phyloP scores from a whole-genome alignment of 1,284 basidiomycete species.

The Fistulinella cinereoalba region DNA sequence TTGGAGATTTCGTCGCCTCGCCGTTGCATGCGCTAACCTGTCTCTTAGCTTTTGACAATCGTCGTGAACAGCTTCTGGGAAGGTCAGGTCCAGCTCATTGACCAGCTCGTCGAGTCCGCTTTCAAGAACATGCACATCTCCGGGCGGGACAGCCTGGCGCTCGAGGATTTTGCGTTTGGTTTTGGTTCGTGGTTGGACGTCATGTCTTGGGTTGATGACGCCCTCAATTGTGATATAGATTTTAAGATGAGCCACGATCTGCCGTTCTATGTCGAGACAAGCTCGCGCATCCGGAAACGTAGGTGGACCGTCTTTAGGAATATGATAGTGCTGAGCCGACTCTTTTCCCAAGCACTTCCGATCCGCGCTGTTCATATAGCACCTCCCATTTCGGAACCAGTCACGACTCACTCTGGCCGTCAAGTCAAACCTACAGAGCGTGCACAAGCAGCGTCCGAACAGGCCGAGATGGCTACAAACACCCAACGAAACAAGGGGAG shows the following conservation, averaged over 20 bases:
- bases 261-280: slow-evolving; percentile 28
- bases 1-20: neutral
- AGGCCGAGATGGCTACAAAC: neutral
- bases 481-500: slow-evolving; percentile 5
- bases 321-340: slow-evolving; percentile 8
- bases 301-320: slow-evolving; percentile 1
- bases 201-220: neutral
- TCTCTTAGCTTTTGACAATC: slow-evolving; percentile 27
- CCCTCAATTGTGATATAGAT: slow-evolving; percentile 12
- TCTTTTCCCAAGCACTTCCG: slow-evolving; percentile 12
- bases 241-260: slow-evolving; percentile 34
- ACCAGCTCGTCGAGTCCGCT: slow-evolving; percentile 26
- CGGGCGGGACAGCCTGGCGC: slow-evolving; percentile 11
- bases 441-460: slow-evolving; percentile 10
- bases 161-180: slow-evolving; percentile 30
- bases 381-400: slow-evolving; percentile 3
- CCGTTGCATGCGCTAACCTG: neutral
- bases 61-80: slow-evolving; percentile 34
- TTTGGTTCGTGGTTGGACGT: slow-evolving; percentile 21
- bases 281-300: slow-evolving; percentile 28
- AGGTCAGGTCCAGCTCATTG: slow-evolving; percentile 29
- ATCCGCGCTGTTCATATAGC: slow-evolving; percentile 7
- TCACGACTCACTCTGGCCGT: slow-evolving; percentile 25
- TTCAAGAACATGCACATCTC: slow-evolving; percentile 23
- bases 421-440: slow-evolving; percentile 21